Evolutionary conservation across 257 asterid genomes (phyloP), one percentile per base, ranked within the genome.

Genomic region (Agastache rugosa): DNA sequence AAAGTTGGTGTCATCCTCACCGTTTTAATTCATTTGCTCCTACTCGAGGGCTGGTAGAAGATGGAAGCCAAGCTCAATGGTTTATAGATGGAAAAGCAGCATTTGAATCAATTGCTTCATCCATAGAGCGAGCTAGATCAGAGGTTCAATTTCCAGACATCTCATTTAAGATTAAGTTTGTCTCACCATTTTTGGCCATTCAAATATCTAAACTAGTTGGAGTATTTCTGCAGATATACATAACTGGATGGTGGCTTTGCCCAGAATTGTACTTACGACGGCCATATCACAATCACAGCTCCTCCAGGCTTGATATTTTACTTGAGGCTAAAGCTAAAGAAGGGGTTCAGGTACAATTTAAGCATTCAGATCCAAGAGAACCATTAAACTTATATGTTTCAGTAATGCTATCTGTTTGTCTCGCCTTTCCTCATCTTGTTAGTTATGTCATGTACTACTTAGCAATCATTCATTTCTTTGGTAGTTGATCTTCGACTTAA

Each of bases 161-260:
- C 11, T 66, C 41, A 54, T 10, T 23, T 61, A 60, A 50, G 47
- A 48, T 61, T 47, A 15, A 71, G 50, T 63, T 68, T 60, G 71
- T 78, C 59, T 63, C 20, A 34, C 63, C 64, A 45, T 56, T 75
- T 58, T 45, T 67, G 25, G 68, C 55, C 58, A 27, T 41, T 51
- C 27, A 16, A 70, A 63, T 34, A 44, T 72, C 77, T 79, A 67
- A 81, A 78, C 68, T 71, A 63, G 74, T 76, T 56, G 23, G 59
- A 31, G 14, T 35, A 55, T 77, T 67, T 74, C 19, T 73, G 45
- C 90, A 93, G 98, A 88, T 93, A 82, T 93, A 84, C 85, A 89
- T 93, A 73, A 93, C 98, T 20, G 98, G 98, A 63, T 93, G 98
- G 98, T 93, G 98, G 98, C 89, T 93, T 85, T 91, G 98, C 87